Percentiles rank a stretch among this genome's conserved stretches.
Conservation (phyloP, 2,329 filamentous ascomycete species). For the Aspergillus phoenicis region DNA sequence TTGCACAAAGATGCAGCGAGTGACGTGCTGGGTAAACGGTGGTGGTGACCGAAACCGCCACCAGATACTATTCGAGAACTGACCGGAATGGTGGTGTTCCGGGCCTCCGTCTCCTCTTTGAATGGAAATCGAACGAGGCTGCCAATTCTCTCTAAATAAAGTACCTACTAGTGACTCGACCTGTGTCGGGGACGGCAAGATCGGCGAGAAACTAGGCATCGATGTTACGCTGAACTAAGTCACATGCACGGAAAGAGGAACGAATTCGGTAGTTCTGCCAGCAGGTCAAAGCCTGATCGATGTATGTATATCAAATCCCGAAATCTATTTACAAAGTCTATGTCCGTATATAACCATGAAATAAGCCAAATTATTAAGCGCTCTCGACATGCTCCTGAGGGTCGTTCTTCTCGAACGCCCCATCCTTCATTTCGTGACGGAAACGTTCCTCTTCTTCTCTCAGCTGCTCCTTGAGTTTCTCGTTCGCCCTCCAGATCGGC, state of each 20-base stretch:
- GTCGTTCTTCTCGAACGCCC: constrained; percentile 20
- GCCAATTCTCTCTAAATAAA: not conserved
- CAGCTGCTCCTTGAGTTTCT: constrained; percentile 35
- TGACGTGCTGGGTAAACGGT: not conserved
- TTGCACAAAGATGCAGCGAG: not conserved
- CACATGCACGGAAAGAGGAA: not conserved
- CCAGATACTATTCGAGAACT: not conserved
- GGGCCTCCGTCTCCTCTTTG: not conserved
- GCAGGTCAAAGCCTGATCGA: constrained; percentile 2
- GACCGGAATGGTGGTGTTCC: not conserved
- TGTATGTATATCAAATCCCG: not conserved
- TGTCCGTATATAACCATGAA: not conserved
- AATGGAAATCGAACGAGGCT: not conserved
- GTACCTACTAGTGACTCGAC: not conserved
- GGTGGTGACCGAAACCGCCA: not conserved
- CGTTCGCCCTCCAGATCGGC: constrained; percentile 37
- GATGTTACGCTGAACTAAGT: not conserved
- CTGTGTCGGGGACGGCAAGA: not conserved
- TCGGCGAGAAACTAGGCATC: not conserved
- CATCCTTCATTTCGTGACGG: constrained; percentile 33
- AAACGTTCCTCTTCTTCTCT: constrained; percentile 41
- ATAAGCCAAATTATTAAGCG: constrained; percentile 1
- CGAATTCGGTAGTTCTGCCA: not conserved
- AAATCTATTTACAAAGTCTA: constrained; percentile 2
- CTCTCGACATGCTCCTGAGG: constrained; percentile 49